Evolutionary conservation across 352 stramenopile genomes (phyloP), one percentile per base, ranked within the genome.

Genomic region (Phytophthora palmivora): DNA sequence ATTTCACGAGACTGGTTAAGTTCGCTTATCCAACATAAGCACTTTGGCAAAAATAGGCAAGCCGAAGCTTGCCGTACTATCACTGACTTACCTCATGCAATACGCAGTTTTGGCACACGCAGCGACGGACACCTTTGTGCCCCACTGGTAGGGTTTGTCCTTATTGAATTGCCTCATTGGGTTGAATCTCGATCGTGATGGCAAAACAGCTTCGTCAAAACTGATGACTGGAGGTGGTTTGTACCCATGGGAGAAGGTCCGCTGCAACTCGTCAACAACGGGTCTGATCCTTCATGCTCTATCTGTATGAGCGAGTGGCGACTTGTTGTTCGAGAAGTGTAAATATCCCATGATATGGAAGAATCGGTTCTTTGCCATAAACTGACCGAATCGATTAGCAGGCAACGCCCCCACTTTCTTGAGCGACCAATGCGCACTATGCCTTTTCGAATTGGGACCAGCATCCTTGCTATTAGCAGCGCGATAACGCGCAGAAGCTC

Each of bases 291-390:
- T 33, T 30, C 45, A 53, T 4, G 30, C 30, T 11, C 44, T 24
- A 11, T 51, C 44, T 1, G 11, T 50, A 38, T 58, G 28, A 9
- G 43, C 41, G 16, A 58, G 43, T 0, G 16, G 8, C 30, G n/a
- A n/a, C n/a, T n/a, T n/a, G n/a, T n/a, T n/a, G n/a, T n/a, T n/a
- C n/a, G n/a, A n/a, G n/a, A n/a, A n/a, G n/a, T n/a, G n/a, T n/a
- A n/a, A n/a, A n/a, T n/a, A n/a, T n/a, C n/a, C n/a, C n/a, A n/a
- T n/a, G n/a, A n/a, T n/a, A n/a, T n/a, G n/a, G n/a, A n/a, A n/a
- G n/a, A n/a, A n/a, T n/a, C n/a, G n/a, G n/a, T 41, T 42, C 26
- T 47, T 57, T 6, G 34, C 7, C 36, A 47, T 57, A 22, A 57
- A 32, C 10, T 39, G n/a, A n/a, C 22, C 16, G 22, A 48, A 46